Base-by-base conservation (phyloP, 306 rosid species). In the Vachellia collinsii region DNA sequence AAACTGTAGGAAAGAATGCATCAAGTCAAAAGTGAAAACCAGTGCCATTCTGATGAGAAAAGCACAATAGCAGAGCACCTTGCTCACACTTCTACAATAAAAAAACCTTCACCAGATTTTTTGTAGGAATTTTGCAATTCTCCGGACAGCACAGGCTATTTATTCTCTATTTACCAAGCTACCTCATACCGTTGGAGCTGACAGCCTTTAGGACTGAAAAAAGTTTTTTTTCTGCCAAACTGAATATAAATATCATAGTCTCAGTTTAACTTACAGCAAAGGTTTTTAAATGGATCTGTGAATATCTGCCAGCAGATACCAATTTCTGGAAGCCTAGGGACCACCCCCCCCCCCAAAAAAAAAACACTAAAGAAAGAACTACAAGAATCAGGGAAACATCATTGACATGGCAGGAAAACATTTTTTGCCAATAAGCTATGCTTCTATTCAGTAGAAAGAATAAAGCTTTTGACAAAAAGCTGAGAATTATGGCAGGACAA, bases 401-500 rank as follows among this genome's bases (percentile, higher is more conserved):
- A 42, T 41, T 25, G 42, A 64, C 36, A 62, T 0, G 44, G 62
- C 54, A 77, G 25, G 38, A 76, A 70, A 51, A 6, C 48, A 19
- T 23, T 23, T 22, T 59, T 59, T 9, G 62, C 23, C 36, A 59
- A 20, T 59, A 79, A 78, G 3, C 4, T 56, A 74, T 4, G 74
- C 71, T 65, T 14, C 8, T 50, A 74, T 72, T 67, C 85, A 59
- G 23, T 39, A 64, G 51, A 38, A 29, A 64, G 25, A 69, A 8
- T 22, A 44, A 61, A 59, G 51, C 46, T 8, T n/a, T 71, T 22
- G 58, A 74, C 72, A 81, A 48, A 73, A 76, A 80, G 36, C 65
- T 34, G 70, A 78, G 70, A 50, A 80, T 71, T 56, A 56, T 83
- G 70, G 81, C 73, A 74, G 80, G 41, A 84, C 90, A 80, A 80